Conservation (phyloP, 106 monocot species). For the Allium fistulosum region DNA sequence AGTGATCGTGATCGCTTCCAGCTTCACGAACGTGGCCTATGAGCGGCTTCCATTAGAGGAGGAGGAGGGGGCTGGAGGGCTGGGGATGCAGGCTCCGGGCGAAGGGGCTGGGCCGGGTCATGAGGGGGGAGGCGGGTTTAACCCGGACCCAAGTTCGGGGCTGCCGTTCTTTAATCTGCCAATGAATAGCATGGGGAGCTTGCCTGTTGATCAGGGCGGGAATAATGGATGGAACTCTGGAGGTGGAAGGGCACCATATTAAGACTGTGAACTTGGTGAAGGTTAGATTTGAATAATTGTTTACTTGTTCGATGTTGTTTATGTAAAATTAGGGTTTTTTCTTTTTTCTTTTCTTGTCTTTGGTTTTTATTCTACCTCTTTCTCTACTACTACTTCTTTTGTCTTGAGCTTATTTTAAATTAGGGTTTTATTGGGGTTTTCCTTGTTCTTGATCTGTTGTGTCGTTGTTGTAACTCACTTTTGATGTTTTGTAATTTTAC, state of each 20-base stretch:
- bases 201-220: slow-evolving; percentile 9
- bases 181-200: slow-evolving; percentile 15
- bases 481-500: neutral
- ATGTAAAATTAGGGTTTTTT: slow-evolving; percentile 29
- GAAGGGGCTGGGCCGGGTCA: slow-evolving; percentile 10
- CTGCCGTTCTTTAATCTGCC: slow-evolving; percentile 52
- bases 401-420: too few relatives aligned
- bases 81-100: slow-evolving; percentile 1
- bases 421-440: neutral
- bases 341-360: slow-evolving; percentile 5
- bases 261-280: slow-evolving; percentile 1
- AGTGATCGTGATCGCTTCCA: slow-evolving; percentile 48
- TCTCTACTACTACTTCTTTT: neutral
- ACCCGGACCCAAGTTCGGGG: slow-evolving; percentile 28
- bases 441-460: neutral
- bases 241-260: slow-evolving; percentile 14
- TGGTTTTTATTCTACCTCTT: slow-evolving; percentile 4
- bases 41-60: slow-evolving; percentile 54
- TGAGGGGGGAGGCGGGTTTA: slow-evolving; percentile 4
- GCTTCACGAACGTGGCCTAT: slow-evolving; percentile 54
- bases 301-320: slow-evolving; percentile 3
- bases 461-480: neutral
- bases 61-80: slow-evolving; percentile 13
- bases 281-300: slow-evolving; percentile 19
- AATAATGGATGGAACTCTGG: slow-evolving; percentile 3